A percentile compares a stretch with the other conserved stretches of the same genome.
phyloP scores from a whole-genome alignment of 768 basidiomycete species.

The Boletus edulis region DNA sequence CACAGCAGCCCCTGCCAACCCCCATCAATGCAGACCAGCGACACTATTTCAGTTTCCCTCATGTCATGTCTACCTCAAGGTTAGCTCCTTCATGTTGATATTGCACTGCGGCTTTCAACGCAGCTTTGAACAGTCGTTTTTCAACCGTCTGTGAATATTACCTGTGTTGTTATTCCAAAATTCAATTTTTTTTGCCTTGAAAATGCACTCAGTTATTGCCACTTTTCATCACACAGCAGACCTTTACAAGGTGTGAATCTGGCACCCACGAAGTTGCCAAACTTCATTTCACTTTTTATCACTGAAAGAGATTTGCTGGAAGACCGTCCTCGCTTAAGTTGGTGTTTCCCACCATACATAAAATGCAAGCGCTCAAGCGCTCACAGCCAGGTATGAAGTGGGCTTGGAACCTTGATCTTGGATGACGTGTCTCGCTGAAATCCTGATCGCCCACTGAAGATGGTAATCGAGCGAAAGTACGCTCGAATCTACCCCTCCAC shows the following conservation, averaged over 20 bases:
- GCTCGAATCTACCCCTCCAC: background rate
- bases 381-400: background rate
- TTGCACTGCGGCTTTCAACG: background rate
- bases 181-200: background rate
- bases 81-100: background rate
- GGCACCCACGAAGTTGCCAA: background rate
- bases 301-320: background rate
- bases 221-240: background rate
- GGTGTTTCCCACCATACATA: conserved; percentile 13
- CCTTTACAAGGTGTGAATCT: background rate
- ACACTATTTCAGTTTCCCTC: background rate
- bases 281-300: background rate
- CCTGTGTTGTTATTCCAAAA: background rate
- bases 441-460: background rate
- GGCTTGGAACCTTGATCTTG: background rate
- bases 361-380: background rate
- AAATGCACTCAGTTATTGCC: background rate
- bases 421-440: background rate
- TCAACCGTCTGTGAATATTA: background rate
- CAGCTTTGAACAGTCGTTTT: background rate
- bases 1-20: background rate
- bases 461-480: background rate
- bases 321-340: background rate
- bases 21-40: background rate
- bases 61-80: background rate